Base-by-base conservation (phyloP, 371 early-diverging fungal species). In the Rhizopus delemar region DNA sequence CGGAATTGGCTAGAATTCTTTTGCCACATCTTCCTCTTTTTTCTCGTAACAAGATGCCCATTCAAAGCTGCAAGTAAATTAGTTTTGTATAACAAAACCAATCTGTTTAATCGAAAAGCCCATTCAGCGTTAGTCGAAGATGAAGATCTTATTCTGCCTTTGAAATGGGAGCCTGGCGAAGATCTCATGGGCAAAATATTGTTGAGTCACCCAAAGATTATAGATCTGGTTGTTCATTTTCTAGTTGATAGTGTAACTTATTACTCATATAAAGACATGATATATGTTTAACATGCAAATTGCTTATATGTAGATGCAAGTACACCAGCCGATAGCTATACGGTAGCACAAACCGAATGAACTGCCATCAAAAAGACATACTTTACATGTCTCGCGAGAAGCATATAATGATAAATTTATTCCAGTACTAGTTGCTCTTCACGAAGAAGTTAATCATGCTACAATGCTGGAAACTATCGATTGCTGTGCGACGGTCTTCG, bases 81-180 rank as follows among this genome's bases (percentile, higher is more conserved):
- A 51, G 1, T 51, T 34, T 13, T 1, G 8, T 51, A 5, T 51
- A 3, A 9, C 0, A 51, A 13, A 33, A 31, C 2, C 4, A 51
- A 35, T 15, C 31, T 33, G n/a, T 13, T 15, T 34, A 33, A 51
- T 51, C 3, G 15, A 51, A 13, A 51, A 53, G 16, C 54, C 38
- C 48, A 46, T 48, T 53, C 54, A 46, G 41, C 41, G 12, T 46
- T 53, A 41, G 53, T 34, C 9, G 12, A 53, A 36, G 49, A 53
- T 39, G 49, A 55, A 43, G 45, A 51, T 46, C 46, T 51, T 41
- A 57, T 48, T n/a, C 32, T 56, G 39, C 57, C 57, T 53, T 57
- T 63, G 53, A 63, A 63, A 29, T 57, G 53, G 53, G 52, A 63
- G 16, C 53, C 63, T 57, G 63, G 63, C 34, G 39, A 43, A 57